Percentiles rank a stretch among this genome's conserved stretches.
phyloP scores from a whole-genome alignment of 2,329 filamentous ascomycete species.

The Fulvia fulva region DNA sequence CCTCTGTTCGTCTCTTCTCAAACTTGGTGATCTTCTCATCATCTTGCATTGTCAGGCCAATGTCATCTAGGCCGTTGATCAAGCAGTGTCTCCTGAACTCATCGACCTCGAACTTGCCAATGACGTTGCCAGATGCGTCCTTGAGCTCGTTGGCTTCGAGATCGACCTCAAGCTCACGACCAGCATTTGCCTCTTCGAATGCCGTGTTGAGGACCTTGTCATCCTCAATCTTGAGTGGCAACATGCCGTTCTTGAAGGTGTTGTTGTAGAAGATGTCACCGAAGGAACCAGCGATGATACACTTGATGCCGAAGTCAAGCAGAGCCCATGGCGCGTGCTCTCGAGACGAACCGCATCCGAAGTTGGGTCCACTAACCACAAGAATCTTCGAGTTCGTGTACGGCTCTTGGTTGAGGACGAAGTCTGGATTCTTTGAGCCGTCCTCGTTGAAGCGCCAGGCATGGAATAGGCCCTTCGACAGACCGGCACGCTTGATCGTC shows the following conservation, averaged over 20 bases:
- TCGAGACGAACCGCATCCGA: slow-evolving; percentile 86
- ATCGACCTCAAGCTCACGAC: slow-evolving; percentile 83
- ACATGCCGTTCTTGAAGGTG: slow-evolving; percentile 99
- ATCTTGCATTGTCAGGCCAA: slow-evolving; percentile 87
- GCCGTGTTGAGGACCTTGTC: slow-evolving; percentile 64
- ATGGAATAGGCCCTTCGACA: slow-evolving; percentile 83
- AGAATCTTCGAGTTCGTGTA: slow-evolving; percentile 84
- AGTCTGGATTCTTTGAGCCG: slow-evolving; percentile 71
- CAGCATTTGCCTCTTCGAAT: slow-evolving; percentile 71
- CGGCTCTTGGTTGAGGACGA: slow-evolving; percentile 85
- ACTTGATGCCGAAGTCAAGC: slow-evolving; percentile 92
- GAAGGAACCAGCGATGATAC: slow-evolving; percentile 82
- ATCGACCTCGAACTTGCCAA: slow-evolving; percentile 82
- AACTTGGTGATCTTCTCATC: slow-evolving; percentile 84
- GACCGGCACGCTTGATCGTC: slow-evolving; percentile 95
- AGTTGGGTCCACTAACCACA: slow-evolving; percentile 87
- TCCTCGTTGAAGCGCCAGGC: slow-evolving; percentile 69
- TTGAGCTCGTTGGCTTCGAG: slow-evolving; percentile 80
- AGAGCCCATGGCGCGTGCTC: slow-evolving; percentile 98
- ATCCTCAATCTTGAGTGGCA: slow-evolving; percentile 74
- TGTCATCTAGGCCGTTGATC: slow-evolving; percentile 90
- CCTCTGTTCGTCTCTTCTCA: slow-evolving; percentile 69
- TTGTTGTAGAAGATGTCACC: slow-evolving; percentile 99
- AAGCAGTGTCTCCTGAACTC: slow-evolving; percentile 93
- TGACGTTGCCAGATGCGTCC: slow-evolving; percentile 65